These are phyloP conservation scores for Syncephalastrum sp. DNA, from an alignment of 371 early-diverging fungal genomes.

Conservation along the genomic window DNA sequence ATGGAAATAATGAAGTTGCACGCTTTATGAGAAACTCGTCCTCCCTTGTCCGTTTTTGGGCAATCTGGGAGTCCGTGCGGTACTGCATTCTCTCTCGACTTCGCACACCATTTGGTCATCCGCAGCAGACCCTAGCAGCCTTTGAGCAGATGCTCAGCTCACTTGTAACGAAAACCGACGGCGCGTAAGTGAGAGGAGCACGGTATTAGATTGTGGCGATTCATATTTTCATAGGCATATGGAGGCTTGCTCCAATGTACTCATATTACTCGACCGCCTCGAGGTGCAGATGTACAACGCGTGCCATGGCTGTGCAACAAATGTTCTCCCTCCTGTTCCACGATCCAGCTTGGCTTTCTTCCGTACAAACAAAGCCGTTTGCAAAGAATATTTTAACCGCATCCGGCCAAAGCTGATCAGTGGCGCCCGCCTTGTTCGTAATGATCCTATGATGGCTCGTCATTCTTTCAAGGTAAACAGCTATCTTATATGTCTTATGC, in stretches of 20 bases:
- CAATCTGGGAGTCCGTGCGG: constrained; percentile 75
- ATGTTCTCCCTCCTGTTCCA: constrained; percentile 59
- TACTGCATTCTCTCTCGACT: constrained; percentile 72
- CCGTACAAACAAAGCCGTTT: constrained; percentile 67
- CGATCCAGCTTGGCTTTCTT: constrained; percentile 71
- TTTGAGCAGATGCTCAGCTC: constrained; percentile 60
- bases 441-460: constrained; percentile 38
- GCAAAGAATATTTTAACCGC: constrained; percentile 75
- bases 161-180: constrained; percentile 9
- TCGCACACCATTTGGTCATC: constrained; percentile 76
- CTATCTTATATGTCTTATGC: not conserved
- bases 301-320: constrained; percentile 57
- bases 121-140: constrained; percentile 74
- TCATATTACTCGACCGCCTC: constrained; percentile 66
- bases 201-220: not conserved
- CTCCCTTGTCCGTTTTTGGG: constrained; percentile 65
- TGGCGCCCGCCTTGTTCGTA: constrained; percentile 35
- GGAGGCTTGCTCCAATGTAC: constrained; percentile 22
- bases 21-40: constrained; percentile 26
- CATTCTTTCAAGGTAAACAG: constrained; percentile 34
- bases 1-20: constrained; percentile 19
- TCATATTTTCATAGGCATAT: not conserved
- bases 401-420: constrained; percentile 52
- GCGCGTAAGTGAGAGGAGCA: not conserved
- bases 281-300: constrained; percentile 77